These are phyloP conservation scores for Zea mays DNA, from an alignment of 176 grass and related monocot genomes.

Conservation along the genomic window DNA sequence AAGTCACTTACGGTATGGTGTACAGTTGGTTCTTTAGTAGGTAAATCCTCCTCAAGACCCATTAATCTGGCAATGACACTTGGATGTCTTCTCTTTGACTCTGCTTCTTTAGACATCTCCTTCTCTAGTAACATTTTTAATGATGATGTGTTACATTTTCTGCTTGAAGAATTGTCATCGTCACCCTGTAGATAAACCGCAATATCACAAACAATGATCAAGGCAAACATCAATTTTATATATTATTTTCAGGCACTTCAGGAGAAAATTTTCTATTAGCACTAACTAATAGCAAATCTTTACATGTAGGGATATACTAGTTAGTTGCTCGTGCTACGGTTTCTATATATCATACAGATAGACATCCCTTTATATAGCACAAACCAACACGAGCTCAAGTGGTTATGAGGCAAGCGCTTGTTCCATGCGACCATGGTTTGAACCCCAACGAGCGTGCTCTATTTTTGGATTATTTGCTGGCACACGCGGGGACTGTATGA, in stretches of 20 bases:
- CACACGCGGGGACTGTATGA: too few species aligned
- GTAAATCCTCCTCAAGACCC: slow-evolving; percentile 81
- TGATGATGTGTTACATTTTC: slow-evolving; percentile 61
- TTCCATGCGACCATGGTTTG: too few species aligned
- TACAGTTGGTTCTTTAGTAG: slow-evolving; percentile 46
- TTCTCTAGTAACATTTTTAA: slow-evolving; percentile 87
- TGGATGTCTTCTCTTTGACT: slow-evolving; percentile 53
- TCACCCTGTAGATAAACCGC: slow-evolving; percentile 33
- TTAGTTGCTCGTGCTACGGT: too few species aligned
- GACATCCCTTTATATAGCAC: too few species aligned
- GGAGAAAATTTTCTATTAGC: slow-evolving; percentile 26
- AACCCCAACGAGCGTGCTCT: too few species aligned
- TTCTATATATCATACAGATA: too few species aligned
- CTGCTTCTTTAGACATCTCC: slow-evolving; percentile 64
- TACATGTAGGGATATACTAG: neutral
- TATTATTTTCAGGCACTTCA: neutral
- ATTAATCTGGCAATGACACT: slow-evolving; percentile 84
- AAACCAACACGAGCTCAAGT: too few species aligned
- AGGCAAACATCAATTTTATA: slow-evolving; percentile 9
- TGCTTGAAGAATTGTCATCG: slow-evolving; percentile 30
- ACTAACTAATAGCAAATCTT: slow-evolving; percentile 17
- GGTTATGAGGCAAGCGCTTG: too few species aligned
- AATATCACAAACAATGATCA: slow-evolving; percentile 17
- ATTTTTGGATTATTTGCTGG: too few species aligned
- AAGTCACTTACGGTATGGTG: slow-evolving; percentile 15